Evolutionary conservation across 1,284 basidiomycete genomes (phyloP).

Genomic region (Laetiporus sulphureus): DNA sequence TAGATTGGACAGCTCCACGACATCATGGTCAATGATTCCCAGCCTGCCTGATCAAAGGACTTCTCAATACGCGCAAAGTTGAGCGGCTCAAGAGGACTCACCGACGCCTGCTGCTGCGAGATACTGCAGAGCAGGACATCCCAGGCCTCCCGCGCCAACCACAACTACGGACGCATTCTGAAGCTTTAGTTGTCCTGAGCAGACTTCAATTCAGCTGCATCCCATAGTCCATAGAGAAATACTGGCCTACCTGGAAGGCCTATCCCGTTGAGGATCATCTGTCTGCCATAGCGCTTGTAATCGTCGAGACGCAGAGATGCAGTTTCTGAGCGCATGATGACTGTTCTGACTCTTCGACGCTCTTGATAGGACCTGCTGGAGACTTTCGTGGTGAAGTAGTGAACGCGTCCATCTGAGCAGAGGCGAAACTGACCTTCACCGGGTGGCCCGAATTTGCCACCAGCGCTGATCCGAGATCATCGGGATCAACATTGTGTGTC

Average conservation of each 20-base stretch:
- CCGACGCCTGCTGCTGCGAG: constrained; percentile 90
- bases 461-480: too few relatives aligned
- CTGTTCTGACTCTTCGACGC: too few relatives aligned
- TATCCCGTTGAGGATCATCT: constrained; percentile 93
- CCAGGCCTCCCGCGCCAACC: constrained; percentile 93
- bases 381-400: too few relatives aligned
- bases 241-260: constrained; percentile 64
- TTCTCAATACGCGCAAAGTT: not conserved
- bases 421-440: too few relatives aligned
- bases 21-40: constrained; percentile 88
- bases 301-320: constrained; percentile 61
- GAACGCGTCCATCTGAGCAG: too few relatives aligned
- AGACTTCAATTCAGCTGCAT: constrained; percentile 1
- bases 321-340: too few relatives aligned
- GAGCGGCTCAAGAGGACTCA: constrained; percentile 22
- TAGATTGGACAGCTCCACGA: constrained; percentile 88
- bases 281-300: constrained; percentile 89
- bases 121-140: constrained; percentile 94
- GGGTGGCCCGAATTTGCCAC: too few relatives aligned
- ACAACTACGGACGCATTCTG: constrained; percentile 75
- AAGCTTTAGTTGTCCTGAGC: constrained; percentile 78
- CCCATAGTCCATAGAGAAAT: constrained; percentile 1
- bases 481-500: too few relatives aligned
- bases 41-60: constrained; percentile 52
- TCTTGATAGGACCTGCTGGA: too few relatives aligned